These are phyloP conservation scores for Turritis glabra DNA, from an alignment of 345 rosid genomes.

Conservation along the genomic window DNA sequence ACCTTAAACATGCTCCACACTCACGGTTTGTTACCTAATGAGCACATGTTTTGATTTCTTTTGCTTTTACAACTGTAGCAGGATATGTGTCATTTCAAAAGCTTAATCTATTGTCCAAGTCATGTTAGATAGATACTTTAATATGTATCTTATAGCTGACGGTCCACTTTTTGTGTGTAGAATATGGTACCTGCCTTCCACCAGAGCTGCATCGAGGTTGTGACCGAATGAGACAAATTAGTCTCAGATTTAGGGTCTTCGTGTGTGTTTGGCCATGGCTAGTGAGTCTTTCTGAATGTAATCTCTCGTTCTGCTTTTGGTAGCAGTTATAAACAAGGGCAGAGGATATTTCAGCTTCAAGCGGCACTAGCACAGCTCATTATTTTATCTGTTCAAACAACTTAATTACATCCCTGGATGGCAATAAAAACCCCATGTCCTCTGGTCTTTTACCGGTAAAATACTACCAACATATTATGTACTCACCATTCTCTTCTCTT, in stretches of 20 bases:
- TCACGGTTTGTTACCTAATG: conserved; percentile 18
- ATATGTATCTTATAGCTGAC: too few relatives aligned
- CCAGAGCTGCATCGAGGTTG: conserved; percentile 37
- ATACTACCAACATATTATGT: too few relatives aligned
- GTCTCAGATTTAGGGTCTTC: conserved; percentile 12
- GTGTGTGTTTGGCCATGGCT: conserved; percentile 44
- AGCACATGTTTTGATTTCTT: neutral
- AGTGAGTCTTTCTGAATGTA: conserved; percentile 42
- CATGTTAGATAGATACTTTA: too few relatives aligned
- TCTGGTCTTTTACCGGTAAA: too few relatives aligned
- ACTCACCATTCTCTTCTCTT: too few relatives aligned
- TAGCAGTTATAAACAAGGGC: conserved; percentile 69
- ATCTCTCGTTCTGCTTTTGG: conserved; percentile 67
- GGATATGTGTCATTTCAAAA: too few relatives aligned
- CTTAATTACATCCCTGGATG: conserved; percentile 56
- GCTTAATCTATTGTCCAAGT: too few relatives aligned
- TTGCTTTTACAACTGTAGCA: neutral
- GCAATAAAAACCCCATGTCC: too few relatives aligned
- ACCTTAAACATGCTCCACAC: conserved; percentile 27
- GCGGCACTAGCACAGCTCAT: conserved; percentile 40
- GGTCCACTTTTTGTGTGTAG: neutral
- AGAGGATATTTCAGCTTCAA: conserved; percentile 54
- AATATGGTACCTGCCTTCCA: conserved; percentile 40
- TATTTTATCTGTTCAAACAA: conserved; percentile 21
- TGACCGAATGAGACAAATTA: conserved; percentile 38